phyloP scores from a whole-genome alignment of 176 grass and related monocot genomes.

The Triticum turgidum region DNA sequence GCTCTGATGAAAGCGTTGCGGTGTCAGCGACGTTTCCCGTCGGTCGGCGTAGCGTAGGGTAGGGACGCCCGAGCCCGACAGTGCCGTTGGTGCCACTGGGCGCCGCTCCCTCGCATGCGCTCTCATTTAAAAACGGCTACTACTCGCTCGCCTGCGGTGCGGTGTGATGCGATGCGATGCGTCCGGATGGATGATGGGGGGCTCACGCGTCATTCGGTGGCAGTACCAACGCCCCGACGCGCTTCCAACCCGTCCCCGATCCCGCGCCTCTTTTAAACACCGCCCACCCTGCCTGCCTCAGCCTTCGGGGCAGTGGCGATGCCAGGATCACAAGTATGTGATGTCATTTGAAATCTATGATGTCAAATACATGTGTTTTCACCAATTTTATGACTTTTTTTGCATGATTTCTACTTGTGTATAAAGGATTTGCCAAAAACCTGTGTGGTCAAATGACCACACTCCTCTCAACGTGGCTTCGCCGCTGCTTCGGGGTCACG shows the following conservation, averaged over 20 bases:
- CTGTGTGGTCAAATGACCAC: no score
- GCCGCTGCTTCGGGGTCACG: background rate
- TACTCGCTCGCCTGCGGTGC: background rate
- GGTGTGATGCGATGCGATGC: background rate
- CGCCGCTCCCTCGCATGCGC: background rate
- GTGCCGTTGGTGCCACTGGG: constrained; percentile 14
- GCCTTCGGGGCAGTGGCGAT: background rate
- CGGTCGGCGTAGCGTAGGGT: no score
- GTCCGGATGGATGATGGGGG: background rate
- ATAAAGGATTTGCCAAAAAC: no score
- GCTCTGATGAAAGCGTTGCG: no score
- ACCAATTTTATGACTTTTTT: no score
- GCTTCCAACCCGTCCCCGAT: constrained; percentile 12
- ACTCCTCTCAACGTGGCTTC: no score
- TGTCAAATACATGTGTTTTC: no score
- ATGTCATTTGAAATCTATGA: no score
- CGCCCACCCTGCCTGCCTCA: background rate
- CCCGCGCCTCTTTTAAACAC: background rate
- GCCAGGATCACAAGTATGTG: no score
- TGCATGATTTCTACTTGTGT: no score
- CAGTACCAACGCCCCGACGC: constrained; percentile 3
- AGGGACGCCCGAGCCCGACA: background rate
- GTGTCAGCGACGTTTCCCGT: no score
- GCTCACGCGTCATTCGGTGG: constrained; percentile 34
- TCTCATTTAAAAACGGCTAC: background rate